Conservation (phyloP, 371 early-diverging fungal genomes). For the Mortierella sp. region DNA sequence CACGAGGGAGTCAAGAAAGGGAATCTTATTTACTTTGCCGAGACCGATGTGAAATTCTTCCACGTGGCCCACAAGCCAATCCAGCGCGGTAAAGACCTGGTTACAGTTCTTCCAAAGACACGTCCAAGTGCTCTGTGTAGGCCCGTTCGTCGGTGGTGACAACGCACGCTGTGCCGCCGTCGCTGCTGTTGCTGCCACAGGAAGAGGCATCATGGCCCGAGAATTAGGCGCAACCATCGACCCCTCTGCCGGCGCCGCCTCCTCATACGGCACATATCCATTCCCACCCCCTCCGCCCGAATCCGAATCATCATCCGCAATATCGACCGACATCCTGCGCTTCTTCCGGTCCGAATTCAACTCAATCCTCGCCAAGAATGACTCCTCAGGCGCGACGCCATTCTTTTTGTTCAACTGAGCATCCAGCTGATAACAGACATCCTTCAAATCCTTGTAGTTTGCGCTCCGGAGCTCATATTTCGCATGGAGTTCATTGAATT, state of each 20-base stretch:
- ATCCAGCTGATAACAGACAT: constrained; percentile 56
- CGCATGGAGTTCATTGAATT: constrained; percentile 49
- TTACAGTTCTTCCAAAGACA: constrained; percentile 58
- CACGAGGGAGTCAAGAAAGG: neutral
- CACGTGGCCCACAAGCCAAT: constrained; percentile 55
- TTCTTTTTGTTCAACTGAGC: constrained; percentile 51
- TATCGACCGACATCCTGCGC: constrained; percentile 43
- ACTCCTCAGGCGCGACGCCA: constrained; percentile 45
- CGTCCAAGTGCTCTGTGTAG: constrained; percentile 54
- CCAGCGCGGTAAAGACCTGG: constrained; percentile 50
- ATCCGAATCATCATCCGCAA: constrained; percentile 42
- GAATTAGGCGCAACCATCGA: constrained; percentile 17
- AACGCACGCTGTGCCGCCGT: neutral
- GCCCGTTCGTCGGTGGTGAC: constrained; percentile 15
- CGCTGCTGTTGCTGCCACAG: too few relatives aligned
- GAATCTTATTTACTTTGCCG: constrained; percentile 50
- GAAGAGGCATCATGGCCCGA: neutral
- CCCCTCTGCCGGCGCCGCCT: constrained; percentile 7
- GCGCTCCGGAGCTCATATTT: constrained; percentile 54
- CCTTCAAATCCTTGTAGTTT: constrained; percentile 52
- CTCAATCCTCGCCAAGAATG: constrained; percentile 45
- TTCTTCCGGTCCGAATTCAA: constrained; percentile 37
- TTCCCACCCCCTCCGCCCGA: neutral
- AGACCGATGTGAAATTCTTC: constrained; percentile 55
- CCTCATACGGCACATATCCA: constrained; percentile 24